phyloP scores from a whole-genome alignment of 768 basidiomycete species.

The Calocera cornea region DNA sequence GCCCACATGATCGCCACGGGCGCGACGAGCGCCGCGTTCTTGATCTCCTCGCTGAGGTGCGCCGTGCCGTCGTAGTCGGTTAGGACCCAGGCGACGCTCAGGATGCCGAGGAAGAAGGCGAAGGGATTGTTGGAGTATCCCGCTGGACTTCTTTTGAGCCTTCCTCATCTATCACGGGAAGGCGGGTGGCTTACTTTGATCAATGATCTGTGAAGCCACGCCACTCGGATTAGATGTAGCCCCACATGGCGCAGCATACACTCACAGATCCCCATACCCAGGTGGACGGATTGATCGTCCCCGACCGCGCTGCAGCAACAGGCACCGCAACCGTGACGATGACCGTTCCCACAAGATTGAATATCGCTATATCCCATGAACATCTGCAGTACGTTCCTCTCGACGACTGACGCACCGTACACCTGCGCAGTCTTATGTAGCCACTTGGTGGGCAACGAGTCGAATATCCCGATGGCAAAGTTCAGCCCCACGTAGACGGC shows the following conservation, averaged over 20 bases:
- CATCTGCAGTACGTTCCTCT: too few species aligned
- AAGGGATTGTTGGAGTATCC: not conserved
- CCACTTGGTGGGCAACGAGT: not conserved
- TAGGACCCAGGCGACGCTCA: not conserved
- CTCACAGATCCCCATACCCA: not conserved
- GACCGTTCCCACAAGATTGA: not conserved
- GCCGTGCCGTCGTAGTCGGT: not conserved
- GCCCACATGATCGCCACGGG: constrained; percentile 14
- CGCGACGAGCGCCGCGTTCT: constrained; percentile 14
- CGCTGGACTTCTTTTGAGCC: not conserved
- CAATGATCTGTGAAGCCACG: not conserved
- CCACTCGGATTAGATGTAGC: not conserved
- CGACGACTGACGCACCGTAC: not conserved
- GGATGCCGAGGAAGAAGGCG: not conserved
- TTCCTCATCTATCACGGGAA: not conserved
- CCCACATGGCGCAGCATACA: not conserved
- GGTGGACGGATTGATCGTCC: not conserved
- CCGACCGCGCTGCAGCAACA: not conserved
- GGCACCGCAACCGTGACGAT: not conserved
- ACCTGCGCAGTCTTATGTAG: not conserved
- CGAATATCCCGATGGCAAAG: not conserved
- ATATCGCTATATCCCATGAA: not conserved
- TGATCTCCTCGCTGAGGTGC: constrained; percentile 16
- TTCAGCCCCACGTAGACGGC: not conserved
- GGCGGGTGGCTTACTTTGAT: not conserved